Base-by-base conservation (phyloP, 306 rosid species). In the Quercus variabilis region DNA sequence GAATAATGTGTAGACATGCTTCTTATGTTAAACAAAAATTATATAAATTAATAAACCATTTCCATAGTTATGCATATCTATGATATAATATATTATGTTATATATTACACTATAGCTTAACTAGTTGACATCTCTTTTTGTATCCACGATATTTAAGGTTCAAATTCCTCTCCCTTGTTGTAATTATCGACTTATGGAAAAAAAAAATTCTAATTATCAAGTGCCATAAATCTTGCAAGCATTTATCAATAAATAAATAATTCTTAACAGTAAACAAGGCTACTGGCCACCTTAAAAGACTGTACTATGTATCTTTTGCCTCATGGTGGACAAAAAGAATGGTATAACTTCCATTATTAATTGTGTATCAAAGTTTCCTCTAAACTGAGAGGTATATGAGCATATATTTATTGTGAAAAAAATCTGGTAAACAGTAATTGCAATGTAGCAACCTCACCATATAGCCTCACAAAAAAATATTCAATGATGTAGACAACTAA, bases 401-500 rank as follows among this genome's bases (percentile, higher is more conserved):
- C 38, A 21, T 35, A 33, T 8, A 49, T 49, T 49, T 49, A 77
- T 69, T 68, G 56, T 14, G 12, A 19, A 23, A 46, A 64, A 31
- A 63, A 63, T 31, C 41, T 11, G 20, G 33, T 17, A 20, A 18
- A 30, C 21, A 51, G 38, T 7, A 51, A 72, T 7, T 72, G 15
- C 58, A 49, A 54, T 13, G n/a, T 15, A 49, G 64, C 62, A 60
- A 60, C 52, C 68, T 41, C 18, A 33, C 62, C 79, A 3, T 55
- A 52, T 68, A 52, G 15, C 75, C 68, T 3, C 68, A 17, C 30
- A 49, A 54, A 31, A 49, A 54, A 30, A 71, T 38, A 57, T 15
- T 59, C 55, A 60, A 63, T 51, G 54, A 46, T 4, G 67, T 26
- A 26, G 75, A 71, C 55, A 75, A 77, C 78, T 54, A 5, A 71